Base-by-base conservation (phyloP, 1,284 basidiomycete genomes). In the Rhodotorula mucilaginosa region DNA sequence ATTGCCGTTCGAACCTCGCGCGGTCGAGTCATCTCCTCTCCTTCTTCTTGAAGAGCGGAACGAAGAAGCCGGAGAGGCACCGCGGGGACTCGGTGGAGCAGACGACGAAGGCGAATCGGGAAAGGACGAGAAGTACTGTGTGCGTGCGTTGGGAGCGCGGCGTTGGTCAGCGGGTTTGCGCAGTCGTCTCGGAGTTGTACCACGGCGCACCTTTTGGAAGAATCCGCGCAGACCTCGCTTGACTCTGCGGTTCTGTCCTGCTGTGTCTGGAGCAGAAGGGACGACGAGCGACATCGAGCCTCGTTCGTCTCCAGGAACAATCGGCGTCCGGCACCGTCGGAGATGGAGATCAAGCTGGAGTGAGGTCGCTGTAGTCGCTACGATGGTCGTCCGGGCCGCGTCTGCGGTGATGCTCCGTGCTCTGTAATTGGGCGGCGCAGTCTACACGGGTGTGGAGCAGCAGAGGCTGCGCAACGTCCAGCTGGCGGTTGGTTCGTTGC, bases 191-290 rank as follows among this genome's bases (percentile, higher is more conserved):
- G 29, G 46, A 3, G 31, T 4, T 8, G 21, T 15, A 46, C 7
- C 2, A 16, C n/a, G 10, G 26, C 66, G 47, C 31, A 71, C 70
- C 64, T 71, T 71, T 58, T 64, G 67, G 18, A 71, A 57, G 49
- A 61, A 68, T 29, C 57, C 64, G 2, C 29, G 16, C 31, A 71
- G 29, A 13, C 61, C 54, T 26, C 54, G 54, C 12, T 56, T 21
- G 21, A n/a, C 16, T n/a, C 54, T n/a, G 13, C 54, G 23, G 2
- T 26, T 29, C 54, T n/a, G 16, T 3, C 54, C 26, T 26, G 26
- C 26, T 18, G 49, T 51, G 19, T 1, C 23, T 29, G n/a, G 54
- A 7, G 10, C 26, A 5, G 23, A 26, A n/a, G 54, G 54, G 2
- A 29, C 26, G 26, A 56, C 54, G 26, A 56, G 54, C 23, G 54